Percentiles rank a stretch among this genome's conserved stretches.
Conservation (phyloP, 306 rosid species). For the Castanospermum australe region DNA sequence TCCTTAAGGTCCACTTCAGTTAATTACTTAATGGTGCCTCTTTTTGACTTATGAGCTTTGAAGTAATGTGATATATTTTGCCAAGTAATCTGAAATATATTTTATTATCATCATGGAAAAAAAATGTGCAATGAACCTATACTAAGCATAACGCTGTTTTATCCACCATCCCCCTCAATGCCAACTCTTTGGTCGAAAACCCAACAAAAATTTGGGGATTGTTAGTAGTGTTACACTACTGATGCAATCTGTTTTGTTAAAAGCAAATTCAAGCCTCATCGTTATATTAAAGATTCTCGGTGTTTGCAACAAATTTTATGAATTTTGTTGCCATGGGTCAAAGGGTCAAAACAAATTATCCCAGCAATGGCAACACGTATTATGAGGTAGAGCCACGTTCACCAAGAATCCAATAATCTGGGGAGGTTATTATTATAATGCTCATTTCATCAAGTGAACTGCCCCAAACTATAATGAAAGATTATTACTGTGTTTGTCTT, state of each 20-base stretch:
- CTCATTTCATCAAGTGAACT: constrained; percentile 1
- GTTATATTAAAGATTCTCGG: neutral
- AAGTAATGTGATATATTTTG: neutral
- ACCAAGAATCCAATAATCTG: constrained; percentile 25
- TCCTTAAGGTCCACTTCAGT: neutral
- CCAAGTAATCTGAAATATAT: neutral
- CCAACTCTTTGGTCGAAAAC: neutral
- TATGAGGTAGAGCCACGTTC: constrained; percentile 39
- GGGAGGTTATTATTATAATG: neutral
- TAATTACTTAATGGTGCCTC: neutral
- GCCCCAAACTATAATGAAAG: neutral
- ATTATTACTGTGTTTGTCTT: neutral
- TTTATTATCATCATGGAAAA: neutral
- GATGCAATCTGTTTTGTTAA: neutral
- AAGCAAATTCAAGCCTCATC: neutral
- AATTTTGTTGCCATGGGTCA: neutral
- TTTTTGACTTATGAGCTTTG: neutral
- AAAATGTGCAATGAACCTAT: neutral
- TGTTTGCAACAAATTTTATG: neutral
- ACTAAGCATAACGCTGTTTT: neutral
- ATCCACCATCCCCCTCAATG: neutral
- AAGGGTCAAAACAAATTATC: constrained; percentile 10
- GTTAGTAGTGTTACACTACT: neutral
- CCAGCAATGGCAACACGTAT: constrained; percentile 14
- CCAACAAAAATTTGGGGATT: neutral